phyloP scores from a whole-genome alignment of 78 protist genomes.

The Emiliania huxleyi region DNA sequence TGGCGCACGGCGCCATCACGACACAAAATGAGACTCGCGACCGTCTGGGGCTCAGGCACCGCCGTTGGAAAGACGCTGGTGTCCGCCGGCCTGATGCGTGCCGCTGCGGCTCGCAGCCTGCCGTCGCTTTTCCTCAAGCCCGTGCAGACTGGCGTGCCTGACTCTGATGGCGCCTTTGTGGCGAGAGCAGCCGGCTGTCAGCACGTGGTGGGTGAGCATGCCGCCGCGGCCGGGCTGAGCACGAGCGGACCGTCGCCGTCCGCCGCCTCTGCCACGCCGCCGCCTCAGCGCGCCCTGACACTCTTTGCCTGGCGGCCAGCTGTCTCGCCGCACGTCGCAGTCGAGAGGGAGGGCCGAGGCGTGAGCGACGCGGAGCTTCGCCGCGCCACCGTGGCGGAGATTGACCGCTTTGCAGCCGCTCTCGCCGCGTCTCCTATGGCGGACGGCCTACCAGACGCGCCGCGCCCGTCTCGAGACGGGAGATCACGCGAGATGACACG shows the following conservation, averaged over 20 bases:
- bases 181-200: neutral
- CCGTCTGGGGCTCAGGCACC: constrained; percentile 59
- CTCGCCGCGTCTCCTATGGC: too few species aligned
- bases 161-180: constrained; percentile 43
- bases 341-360: neutral
- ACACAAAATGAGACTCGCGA: neutral
- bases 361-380: constrained; percentile 12
- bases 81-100: constrained; percentile 24
- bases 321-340: constrained; percentile 55
- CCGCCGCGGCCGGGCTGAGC: neutral
- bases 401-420: neutral
- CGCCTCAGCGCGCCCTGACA: neutral
- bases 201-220: neutral
- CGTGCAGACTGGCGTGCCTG: constrained; percentile 63
- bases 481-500: too few species aligned
- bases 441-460: too few species aligned
- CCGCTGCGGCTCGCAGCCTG: neutral
- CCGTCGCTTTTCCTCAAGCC: constrained; percentile 51
- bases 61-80: constrained; percentile 64
- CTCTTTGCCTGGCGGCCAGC: constrained; percentile 32
- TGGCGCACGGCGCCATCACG: too few species aligned
- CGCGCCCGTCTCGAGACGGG: too few species aligned
- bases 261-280: neutral
- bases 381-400: neutral
- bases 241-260: too few species aligned